Evolutionary conservation across 129 eudicot genomes (phyloP).

Genomic region (Ambrosia artemisiifolia): DNA sequence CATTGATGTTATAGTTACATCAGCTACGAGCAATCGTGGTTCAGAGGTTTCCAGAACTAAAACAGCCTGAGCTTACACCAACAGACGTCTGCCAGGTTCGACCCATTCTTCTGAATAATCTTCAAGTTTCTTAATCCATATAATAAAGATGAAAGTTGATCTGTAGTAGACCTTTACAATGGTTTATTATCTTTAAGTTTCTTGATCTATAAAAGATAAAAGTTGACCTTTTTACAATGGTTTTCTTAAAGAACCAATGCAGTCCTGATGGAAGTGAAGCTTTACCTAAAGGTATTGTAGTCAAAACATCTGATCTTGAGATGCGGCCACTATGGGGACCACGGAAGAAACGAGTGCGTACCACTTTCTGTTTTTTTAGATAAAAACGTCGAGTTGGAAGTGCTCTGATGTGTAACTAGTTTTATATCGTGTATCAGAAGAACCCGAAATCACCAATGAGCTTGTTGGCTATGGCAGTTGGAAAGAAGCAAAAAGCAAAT

Average conservation of each 20-base stretch:
- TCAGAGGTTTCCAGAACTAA: constrained; percentile 50
- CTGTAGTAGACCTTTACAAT: neutral
- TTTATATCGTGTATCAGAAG: constrained; percentile 26
- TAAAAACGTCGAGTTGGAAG: neutral
- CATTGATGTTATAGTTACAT: constrained; percentile 25
- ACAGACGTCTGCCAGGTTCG: constrained; percentile 58
- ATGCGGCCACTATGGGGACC: constrained; percentile 79
- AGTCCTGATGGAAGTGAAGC: constrained; percentile 68
- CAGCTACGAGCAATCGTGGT: constrained; percentile 26
- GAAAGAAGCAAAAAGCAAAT: constrained; percentile 73
- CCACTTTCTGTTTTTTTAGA: neutral
- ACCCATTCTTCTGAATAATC: neutral
- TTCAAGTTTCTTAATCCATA: constrained; percentile 6
- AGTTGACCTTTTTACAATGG: neutral
- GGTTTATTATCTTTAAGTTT: constrained; percentile 7
- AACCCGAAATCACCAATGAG: constrained; percentile 54
- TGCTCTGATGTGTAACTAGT: constrained; percentile 13
- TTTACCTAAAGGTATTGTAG: constrained; percentile 71
- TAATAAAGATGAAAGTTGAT: neutral
- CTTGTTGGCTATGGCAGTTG: constrained; percentile 91
- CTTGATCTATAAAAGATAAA: neutral
- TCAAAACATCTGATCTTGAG: constrained; percentile 67
- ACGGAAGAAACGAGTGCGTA: constrained; percentile 41
- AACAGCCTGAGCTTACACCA: constrained; percentile 19
- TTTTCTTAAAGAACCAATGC: constrained; percentile 45